A percentile compares a stretch with the other conserved stretches of the same genome.
Conservation (phyloP, 2,329 filamentous ascomycete genomes). For the Trichoderma endophyticum region DNA sequence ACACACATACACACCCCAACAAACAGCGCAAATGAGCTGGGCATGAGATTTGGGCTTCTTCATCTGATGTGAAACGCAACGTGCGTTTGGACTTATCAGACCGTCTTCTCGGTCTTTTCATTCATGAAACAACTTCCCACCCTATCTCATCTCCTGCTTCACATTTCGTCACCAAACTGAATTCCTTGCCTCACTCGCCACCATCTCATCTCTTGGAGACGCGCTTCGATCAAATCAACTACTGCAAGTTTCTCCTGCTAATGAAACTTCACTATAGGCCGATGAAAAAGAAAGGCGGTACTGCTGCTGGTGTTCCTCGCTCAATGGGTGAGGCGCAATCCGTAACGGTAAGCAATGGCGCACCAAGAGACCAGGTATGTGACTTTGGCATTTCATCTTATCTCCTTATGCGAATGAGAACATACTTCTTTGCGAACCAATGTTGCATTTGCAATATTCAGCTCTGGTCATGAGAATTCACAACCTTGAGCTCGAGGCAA, state of each 20-base stretch:
- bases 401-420: not conserved
- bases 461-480: not conserved
- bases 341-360: slow-evolving; percentile 55
- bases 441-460: not conserved
- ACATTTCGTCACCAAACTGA: not conserved
- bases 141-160: not conserved
- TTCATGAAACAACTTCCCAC: not conserved
- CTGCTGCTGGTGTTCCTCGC: slow-evolving; percentile 66
- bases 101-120: too few relatives aligned
- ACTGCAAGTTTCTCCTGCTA: not conserved
- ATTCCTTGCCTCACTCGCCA: not conserved
- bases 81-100: not conserved
- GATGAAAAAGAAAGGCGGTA: slow-evolving; percentile 67
- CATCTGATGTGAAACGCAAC: not conserved
- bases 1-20: not conserved
- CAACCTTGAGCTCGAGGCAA: not conserved
- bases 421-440: not conserved
- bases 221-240: not conserved
- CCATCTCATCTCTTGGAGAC: not conserved
- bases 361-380: slow-evolving; percentile 52
- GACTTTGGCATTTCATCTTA: not conserved
- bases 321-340: slow-evolving; percentile 62
- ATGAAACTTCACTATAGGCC: slow-evolving; percentile 49
- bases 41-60: not conserved
- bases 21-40: not conserved